phyloP scores from a whole-genome alignment of 306 rosid genomes.

The Hippophae tibetana region DNA sequence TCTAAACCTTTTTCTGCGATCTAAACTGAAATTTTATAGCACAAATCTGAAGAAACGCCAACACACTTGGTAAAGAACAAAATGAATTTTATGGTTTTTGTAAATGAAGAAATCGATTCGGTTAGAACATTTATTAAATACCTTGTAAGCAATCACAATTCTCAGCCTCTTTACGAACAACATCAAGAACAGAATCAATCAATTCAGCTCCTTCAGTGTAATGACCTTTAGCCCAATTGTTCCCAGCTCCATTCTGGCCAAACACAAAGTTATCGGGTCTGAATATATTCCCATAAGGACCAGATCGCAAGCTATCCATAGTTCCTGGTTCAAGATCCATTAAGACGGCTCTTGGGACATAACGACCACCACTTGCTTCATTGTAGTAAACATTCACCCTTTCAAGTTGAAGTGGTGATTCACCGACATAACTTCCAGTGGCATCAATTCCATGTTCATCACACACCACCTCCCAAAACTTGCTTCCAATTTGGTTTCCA shows the following conservation, averaged over 20 bases:
- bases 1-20: too few relatives aligned
- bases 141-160: slow-evolving; percentile 91
- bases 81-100: not conserved
- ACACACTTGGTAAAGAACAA: not conserved
- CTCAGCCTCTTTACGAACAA: slow-evolving; percentile 90
- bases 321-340: slow-evolving; percentile 94
- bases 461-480: slow-evolving; percentile 89
- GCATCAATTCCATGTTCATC: slow-evolving; percentile 81
- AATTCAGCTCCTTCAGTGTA: slow-evolving; percentile 89
- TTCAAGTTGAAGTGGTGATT: slow-evolving; percentile 62
- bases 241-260: slow-evolving; percentile 87
- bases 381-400: slow-evolving; percentile 80
- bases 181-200: slow-evolving; percentile 86
- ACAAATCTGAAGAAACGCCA: too few relatives aligned
- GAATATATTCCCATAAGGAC: slow-evolving; percentile 69
- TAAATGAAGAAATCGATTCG: not conserved
- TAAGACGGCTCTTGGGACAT: slow-evolving; percentile 79
- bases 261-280: slow-evolving; percentile 87
- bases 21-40: too few relatives aligned
- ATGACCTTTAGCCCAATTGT: slow-evolving; percentile 93
- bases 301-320: slow-evolving; percentile 74
- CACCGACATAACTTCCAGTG: slow-evolving; percentile 56
- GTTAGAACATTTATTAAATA: slow-evolving; percentile 5
- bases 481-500: slow-evolving; percentile 83
- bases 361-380: slow-evolving; percentile 77